These are phyloP conservation scores for Croton laevigatus DNA, from an alignment of 441 rosid species.

Conservation along the genomic window DNA sequence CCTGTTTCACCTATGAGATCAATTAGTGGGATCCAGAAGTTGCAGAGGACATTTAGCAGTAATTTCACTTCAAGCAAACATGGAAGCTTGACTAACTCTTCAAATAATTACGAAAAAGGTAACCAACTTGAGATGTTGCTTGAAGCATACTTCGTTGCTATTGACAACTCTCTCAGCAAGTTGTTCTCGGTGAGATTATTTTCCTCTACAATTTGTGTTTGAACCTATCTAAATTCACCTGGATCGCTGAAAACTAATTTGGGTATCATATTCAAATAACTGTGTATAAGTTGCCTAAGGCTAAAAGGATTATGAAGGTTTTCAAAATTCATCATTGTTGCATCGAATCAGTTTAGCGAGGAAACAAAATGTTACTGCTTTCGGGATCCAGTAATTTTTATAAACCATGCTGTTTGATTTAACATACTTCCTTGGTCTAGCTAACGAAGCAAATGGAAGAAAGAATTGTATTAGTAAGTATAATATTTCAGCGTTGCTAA, in stretches of 20 bases:
- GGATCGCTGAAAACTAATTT: conserved; percentile 13
- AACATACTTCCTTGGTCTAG: conserved; percentile 4
- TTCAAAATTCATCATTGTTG: background rate
- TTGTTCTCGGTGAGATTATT: conserved; percentile 65
- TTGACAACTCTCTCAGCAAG: conserved; percentile 85
- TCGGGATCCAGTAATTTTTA: background rate
- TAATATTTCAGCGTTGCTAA: background rate
- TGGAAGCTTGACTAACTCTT: conserved; percentile 66
- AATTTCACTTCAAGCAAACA: conserved; percentile 58
- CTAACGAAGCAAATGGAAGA: background rate
- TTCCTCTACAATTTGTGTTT: conserved; percentile 10
- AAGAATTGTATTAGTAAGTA: background rate
- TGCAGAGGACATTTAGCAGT: conserved; percentile 91
- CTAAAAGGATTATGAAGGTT: background rate
- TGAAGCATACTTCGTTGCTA: conserved; percentile 83
- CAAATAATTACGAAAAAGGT: conserved; percentile 57
- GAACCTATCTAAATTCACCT: conserved; percentile 13
- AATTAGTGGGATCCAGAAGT: conserved; percentile 42
- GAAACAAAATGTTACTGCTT: background rate
- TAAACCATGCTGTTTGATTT: background rate
- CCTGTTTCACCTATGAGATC: conserved; percentile 85
- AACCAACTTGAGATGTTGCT: conserved; percentile 96
- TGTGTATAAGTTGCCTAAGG: background rate
- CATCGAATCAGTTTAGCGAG: background rate
- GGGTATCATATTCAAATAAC: background rate